Percentiles rank a stretch among this genome's conserved stretches.
These are phyloP conservation scores for Beauveria pseudobassiana DNA, from an alignment of 2,329 filamentous ascomycete species.

Conservation along the genomic window DNA sequence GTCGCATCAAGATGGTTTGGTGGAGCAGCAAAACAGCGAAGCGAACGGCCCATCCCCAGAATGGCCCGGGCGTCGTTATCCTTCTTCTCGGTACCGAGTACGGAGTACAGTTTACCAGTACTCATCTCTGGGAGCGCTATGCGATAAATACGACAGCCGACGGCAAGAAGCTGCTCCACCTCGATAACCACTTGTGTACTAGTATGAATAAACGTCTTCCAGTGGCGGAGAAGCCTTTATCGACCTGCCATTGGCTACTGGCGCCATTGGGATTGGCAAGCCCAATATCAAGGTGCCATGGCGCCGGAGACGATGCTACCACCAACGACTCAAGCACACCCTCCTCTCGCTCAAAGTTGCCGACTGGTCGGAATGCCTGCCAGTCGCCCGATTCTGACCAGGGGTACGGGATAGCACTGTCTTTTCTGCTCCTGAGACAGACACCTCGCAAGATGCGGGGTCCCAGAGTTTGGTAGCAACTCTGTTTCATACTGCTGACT, in stretches of 20 bases:
- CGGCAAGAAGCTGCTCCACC: background rate
- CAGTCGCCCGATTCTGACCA: background rate
- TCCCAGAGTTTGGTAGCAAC: background rate
- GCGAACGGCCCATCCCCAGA: background rate
- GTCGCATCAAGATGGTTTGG: background rate
- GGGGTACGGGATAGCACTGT: background rate
- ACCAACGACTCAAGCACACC: background rate
- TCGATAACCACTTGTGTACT: background rate
- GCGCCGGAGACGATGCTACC: background rate
- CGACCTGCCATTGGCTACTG: background rate
- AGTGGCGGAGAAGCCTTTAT: background rate
- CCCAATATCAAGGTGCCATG: background rate
- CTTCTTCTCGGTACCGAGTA: background rate
- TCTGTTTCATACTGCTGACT: background rate
- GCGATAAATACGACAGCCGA: constrained; percentile 10
- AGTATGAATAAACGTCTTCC: background rate
- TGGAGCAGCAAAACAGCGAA: background rate
- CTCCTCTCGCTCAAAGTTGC: background rate
- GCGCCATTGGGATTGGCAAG: background rate
- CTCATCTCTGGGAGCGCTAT: background rate
- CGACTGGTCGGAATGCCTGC: background rate
- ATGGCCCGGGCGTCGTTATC: background rate
- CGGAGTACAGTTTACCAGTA: background rate
- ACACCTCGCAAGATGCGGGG: background rate
- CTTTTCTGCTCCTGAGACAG: background rate